phyloP scores from a whole-genome alignment of 805 yeast species.

The Saturnispora bothae region DNA sequence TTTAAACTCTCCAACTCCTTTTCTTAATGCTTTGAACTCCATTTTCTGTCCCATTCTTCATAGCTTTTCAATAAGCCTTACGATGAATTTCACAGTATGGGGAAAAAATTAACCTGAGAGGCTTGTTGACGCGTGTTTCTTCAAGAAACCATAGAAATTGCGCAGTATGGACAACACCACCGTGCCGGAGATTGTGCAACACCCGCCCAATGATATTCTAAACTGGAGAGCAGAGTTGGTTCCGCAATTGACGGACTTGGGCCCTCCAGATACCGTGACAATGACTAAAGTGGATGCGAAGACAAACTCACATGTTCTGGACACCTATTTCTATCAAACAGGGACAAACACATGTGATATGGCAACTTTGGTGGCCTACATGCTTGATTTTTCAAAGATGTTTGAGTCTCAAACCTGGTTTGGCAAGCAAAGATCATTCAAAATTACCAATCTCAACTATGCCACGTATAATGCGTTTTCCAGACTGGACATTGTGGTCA shows the following conservation, averaged over 20 bases:
- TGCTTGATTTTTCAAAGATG: conserved; percentile 56
- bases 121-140: not conserved
- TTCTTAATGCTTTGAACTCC: no score
- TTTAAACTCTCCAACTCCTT: no score
- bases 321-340: conserved; percentile 62
- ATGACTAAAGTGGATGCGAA: conserved; percentile 29
- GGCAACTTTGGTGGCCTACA: conserved; percentile 67
- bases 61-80: no score
- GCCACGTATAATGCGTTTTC: conserved; percentile 55
- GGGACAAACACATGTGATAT: conserved; percentile 71
- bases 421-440: conserved; percentile 61
- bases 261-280: conserved; percentile 59
- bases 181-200: no score
- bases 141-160: no score
- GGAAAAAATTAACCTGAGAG: no score
- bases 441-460: conserved; percentile 61
- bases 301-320: conserved; percentile 30
- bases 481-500: conserved; percentile 58
- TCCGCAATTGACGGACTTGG: conserved; percentile 37
- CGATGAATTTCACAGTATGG: no score
- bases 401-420: conserved; percentile 70
- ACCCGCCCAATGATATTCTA: no score
- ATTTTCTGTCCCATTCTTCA: no score
- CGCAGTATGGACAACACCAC: no score
- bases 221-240: no score